These are phyloP conservation scores for Lactarius deliciosus DNA, from an alignment of 768 basidiomycete species.

Conservation along the genomic window DNA sequence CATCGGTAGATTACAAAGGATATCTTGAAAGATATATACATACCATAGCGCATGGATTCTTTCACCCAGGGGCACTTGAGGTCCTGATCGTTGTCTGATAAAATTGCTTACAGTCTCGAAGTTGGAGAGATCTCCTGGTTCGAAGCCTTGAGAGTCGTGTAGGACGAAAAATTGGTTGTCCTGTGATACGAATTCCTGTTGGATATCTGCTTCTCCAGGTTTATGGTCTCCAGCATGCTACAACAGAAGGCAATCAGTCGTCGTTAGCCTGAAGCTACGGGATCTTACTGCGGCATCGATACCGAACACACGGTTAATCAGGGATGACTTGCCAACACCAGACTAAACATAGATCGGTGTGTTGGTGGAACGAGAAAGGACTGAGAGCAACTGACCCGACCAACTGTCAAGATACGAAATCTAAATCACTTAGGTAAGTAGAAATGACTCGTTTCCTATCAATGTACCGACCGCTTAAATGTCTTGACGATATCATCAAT, in stretches of 20 bases:
- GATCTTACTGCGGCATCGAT: neutral
- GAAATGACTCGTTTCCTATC: neutral
- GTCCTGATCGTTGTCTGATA: neutral
- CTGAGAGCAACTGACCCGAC: neutral
- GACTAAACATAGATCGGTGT: too few species aligned
- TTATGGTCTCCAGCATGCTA: neutral
- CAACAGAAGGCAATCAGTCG: neutral
- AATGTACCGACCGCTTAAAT: neutral
- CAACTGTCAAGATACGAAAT: neutral
- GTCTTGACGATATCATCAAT: neutral
- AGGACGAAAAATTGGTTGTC: neutral
- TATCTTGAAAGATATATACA: too few species aligned
- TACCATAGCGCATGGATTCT: neutral
- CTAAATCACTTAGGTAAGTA: neutral
- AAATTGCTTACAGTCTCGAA: neutral
- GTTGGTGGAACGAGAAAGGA: too few species aligned
- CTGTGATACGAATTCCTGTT: neutral
- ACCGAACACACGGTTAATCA: neutral
- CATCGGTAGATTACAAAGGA: neutral
- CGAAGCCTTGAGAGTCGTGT: neutral
- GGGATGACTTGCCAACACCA: neutral
- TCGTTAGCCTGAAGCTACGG: neutral
- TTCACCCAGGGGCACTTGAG: neutral
- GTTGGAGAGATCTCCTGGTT: neutral
- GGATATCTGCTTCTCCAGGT: neutral